Conservation (phyloP, 208 protist species). For the Acanthamoeba triangularis region DNA sequence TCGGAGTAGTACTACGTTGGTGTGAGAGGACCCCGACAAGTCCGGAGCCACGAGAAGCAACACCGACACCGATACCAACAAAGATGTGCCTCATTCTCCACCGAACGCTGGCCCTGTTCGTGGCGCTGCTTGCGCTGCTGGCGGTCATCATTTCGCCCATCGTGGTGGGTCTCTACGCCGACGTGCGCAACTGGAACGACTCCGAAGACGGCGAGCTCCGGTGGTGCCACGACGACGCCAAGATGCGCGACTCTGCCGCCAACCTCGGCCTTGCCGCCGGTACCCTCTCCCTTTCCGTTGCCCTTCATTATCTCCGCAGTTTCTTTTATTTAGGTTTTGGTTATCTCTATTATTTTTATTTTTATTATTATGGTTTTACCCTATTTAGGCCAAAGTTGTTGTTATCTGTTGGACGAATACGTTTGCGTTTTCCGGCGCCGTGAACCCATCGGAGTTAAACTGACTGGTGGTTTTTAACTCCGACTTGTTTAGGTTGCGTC, state of each 20-base stretch:
- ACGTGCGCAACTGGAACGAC: slow-evolving; percentile 59
- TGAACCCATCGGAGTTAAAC: not conserved
- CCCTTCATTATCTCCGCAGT: too few species aligned
- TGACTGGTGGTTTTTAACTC: not conserved
- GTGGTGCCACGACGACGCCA: slow-evolving; percentile 46
- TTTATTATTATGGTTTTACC: not conserved
- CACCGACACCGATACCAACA: too few species aligned
- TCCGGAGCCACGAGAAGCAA: too few species aligned
- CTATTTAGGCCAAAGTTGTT: not conserved
- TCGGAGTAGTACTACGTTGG: too few species aligned
- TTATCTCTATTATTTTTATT: not conserved
- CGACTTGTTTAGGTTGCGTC: not conserved
- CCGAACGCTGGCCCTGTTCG: not conserved
- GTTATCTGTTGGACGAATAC: too few species aligned
- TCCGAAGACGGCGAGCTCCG: not conserved
- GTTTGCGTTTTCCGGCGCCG: too few species aligned
- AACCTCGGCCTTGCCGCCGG: slow-evolving; percentile 55
- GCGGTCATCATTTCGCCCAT: slow-evolving; percentile 46
- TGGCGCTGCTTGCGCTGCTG: not conserved
- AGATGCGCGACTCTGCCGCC: not conserved
- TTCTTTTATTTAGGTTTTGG: too few species aligned
- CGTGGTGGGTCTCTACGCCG: slow-evolving; percentile 48
- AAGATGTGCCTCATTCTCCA: slow-evolving; percentile 49
- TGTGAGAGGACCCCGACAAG: too few species aligned
- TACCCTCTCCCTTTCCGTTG: too few species aligned